Conservation (phyloP, 805 yeast species). For the Spathaspora girioi region DNA sequence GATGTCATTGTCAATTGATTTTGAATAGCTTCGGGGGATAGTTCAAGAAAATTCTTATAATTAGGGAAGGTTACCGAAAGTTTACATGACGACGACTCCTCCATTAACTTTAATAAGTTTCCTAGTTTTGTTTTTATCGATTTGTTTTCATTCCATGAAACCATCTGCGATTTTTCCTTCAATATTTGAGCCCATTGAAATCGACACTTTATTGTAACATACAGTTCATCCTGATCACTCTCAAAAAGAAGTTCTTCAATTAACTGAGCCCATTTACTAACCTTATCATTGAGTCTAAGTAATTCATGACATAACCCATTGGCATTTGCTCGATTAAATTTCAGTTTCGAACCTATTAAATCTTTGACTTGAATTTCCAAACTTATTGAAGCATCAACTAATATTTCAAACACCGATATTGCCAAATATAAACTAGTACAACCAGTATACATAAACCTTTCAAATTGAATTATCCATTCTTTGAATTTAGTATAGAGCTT, state of each 20-base stretch:
- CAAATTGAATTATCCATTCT: conserved; percentile 34
- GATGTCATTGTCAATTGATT: conserved; percentile 68
- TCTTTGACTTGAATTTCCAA: conserved; percentile 23
- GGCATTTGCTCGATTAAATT: conserved; percentile 20
- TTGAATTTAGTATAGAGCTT: conserved; percentile 28
- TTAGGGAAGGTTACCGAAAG: conserved; percentile 50
- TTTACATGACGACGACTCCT: neutral
- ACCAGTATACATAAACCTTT: conserved; percentile 12
- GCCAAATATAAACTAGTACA: conserved; percentile 18
- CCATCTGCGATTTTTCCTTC: conserved; percentile 23
- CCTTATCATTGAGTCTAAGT: conserved; percentile 36
- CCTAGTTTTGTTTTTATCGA: conserved; percentile 21
- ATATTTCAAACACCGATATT: conserved; percentile 43
- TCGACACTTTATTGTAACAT: conserved; percentile 12
- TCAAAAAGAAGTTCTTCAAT: conserved; percentile 23
- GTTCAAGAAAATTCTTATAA: conserved; percentile 53
- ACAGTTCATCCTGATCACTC: neutral
- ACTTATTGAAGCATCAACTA: conserved; percentile 40
- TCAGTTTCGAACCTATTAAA: conserved; percentile 13
- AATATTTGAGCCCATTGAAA: conserved; percentile 35
- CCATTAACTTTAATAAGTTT: conserved; percentile 11
- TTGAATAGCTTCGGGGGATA: conserved; percentile 48
- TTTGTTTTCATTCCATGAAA: conserved; percentile 27
- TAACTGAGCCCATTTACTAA: conserved; percentile 46
- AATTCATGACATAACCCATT: conserved; percentile 37